Evolutionary conservation across 805 yeast genomes (phyloP).

Genomic region (Metschnikowia koreensis): DNA sequence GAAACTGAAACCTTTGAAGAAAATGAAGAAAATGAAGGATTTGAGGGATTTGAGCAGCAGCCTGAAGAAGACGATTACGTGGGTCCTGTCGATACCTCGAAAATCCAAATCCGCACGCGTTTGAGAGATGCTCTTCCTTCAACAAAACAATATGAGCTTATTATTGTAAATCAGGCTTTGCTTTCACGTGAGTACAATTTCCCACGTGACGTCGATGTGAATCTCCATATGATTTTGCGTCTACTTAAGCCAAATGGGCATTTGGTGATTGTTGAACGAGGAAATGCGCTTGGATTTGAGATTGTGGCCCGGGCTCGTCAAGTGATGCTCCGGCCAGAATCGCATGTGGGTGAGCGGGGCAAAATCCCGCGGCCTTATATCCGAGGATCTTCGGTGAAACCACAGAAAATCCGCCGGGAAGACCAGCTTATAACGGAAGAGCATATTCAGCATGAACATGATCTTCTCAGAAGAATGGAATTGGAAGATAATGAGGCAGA

Average conservation of each 20-base stretch:
- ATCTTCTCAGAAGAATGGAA: conserved; percentile 28
- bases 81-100: conserved; percentile 55
- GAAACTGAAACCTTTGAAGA: conserved; percentile 8
- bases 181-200: conserved; percentile 57
- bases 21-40: conserved; percentile 15
- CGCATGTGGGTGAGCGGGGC: conserved; percentile 50
- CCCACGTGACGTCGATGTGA: conserved; percentile 72
- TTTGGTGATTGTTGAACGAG: conserved; percentile 78
- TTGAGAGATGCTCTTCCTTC: conserved; percentile 54
- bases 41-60: not conserved
- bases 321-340: conserved; percentile 82
- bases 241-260: conserved; percentile 77
- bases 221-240: conserved; percentile 55
- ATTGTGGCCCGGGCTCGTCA: conserved; percentile 87
- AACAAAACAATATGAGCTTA: conserved; percentile 66
- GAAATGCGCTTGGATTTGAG: conserved; percentile 88
- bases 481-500: conserved; percentile 19
- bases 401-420: conserved; percentile 35
- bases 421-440: conserved; percentile 38
- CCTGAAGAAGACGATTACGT: conserved; percentile 24
- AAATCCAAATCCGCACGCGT: conserved; percentile 53
- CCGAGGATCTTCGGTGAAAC: conserved; percentile 46
- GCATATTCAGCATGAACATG: conserved; percentile 32
- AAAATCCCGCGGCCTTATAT: conserved; percentile 71
- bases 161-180: conserved; percentile 79